phyloP scores from a whole-genome alignment of 2,329 filamentous ascomycete species.

The Elsinoe necatrix region DNA sequence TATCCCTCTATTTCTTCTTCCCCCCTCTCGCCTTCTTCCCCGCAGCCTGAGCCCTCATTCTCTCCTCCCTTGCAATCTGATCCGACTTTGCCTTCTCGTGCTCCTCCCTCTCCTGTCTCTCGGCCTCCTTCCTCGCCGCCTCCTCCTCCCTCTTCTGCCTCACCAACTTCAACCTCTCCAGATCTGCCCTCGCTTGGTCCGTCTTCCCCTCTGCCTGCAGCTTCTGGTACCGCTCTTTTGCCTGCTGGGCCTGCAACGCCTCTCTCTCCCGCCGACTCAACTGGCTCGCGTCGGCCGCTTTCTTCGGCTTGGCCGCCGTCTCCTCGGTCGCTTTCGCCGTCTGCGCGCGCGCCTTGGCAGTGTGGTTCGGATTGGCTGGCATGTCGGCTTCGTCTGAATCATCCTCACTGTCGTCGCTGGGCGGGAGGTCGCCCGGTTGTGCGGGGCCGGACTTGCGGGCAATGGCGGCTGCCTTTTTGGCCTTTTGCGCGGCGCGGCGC shows the following conservation, averaged over 20 bases:
- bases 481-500: slow-evolving; percentile 78
- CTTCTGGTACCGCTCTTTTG: slow-evolving; percentile 84
- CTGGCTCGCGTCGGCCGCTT: slow-evolving; percentile 46
- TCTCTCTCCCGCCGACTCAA: slow-evolving; percentile 63
- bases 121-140: slow-evolving; percentile 68
- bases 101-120: slow-evolving; percentile 44
- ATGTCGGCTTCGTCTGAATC: slow-evolving; percentile 57
- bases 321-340: slow-evolving; percentile 39
- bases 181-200: slow-evolving; percentile 82
- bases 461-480: slow-evolving; percentile 82
- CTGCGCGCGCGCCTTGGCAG: slow-evolving; percentile 58
- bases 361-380: slow-evolving; percentile 88
- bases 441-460: slow-evolving; percentile 62
- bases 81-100: slow-evolving; percentile 50
- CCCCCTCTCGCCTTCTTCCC: slow-evolving; percentile 34
- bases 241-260: slow-evolving; percentile 76
- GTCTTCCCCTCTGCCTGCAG: slow-evolving; percentile 93
- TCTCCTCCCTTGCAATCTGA: slow-evolving; percentile 39
- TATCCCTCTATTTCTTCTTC: slow-evolving; percentile 32
- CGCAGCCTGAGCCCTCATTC: slow-evolving; percentile 36
- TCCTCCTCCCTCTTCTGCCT: slow-evolving; percentile 80
- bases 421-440: slow-evolving; percentile 78
- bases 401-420: slow-evolving; percentile 51
- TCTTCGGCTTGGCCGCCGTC: slow-evolving; percentile 49
- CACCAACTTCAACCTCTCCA: slow-evolving; percentile 74